Conservation (phyloP, 2,329 filamentous ascomycete species). For the Cladobotryum protrusum region DNA sequence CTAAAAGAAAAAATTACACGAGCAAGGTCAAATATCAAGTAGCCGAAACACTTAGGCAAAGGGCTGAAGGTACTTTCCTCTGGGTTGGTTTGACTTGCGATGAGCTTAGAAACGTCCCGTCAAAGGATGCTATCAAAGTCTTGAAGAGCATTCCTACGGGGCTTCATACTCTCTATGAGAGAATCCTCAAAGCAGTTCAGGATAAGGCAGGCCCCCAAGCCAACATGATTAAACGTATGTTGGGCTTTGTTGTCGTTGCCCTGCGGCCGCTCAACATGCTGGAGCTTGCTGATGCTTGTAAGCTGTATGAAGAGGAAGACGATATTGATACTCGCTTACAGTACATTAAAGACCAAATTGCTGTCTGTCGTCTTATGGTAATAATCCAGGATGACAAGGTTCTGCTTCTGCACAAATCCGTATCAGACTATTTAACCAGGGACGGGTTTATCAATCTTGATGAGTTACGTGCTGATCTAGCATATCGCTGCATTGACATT, state of each 20-base stretch:
- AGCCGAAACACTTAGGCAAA: conserved; percentile 15
- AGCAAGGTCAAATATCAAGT: conserved; percentile 13
- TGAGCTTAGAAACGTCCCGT: conserved; percentile 14
- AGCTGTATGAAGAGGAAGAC: conserved; percentile 10
- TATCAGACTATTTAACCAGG: conserved; percentile 14
- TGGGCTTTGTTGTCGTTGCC: conserved; percentile 9
- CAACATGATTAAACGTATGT: conserved; percentile 5
- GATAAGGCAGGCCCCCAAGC: background rate
- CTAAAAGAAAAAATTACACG: conserved; percentile 14
- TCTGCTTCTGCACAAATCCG: conserved; percentile 13
- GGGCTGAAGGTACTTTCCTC: conserved; percentile 19
- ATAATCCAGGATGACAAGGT: conserved; percentile 13
- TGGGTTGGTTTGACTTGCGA: conserved; percentile 20
- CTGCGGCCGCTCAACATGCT: conserved; percentile 10
- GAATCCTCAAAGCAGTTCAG: conserved; percentile 9
- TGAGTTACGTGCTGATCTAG: background rate
- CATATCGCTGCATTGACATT: conserved; percentile 1
- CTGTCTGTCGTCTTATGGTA: conserved; percentile 13
- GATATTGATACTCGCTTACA: conserved; percentile 8
- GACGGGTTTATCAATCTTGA: background rate
- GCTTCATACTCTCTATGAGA: conserved; percentile 13
- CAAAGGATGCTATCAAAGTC: conserved; percentile 13
- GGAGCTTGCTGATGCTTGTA: conserved; percentile 14
- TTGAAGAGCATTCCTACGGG: conserved; percentile 15
- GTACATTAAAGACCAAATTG: conserved; percentile 12